Percentiles rank a stretch among this genome's conserved stretches.
These are phyloP conservation scores for Wickerhamiella vanderwaltii DNA, from an alignment of 805 yeast genomes.

Conservation along the genomic window DNA sequence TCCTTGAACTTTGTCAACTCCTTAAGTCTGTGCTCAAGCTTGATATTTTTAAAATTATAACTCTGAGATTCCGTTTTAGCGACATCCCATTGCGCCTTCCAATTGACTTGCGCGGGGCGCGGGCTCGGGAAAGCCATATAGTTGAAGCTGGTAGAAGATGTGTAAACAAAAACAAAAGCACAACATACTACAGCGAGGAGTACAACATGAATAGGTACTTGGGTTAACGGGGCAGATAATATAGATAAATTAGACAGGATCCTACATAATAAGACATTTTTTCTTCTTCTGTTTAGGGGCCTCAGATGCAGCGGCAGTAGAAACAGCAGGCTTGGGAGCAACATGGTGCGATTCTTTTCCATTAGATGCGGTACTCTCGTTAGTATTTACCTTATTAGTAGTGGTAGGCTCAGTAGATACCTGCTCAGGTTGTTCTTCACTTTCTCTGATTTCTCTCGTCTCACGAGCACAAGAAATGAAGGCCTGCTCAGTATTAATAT, in stretches of 20 bases:
- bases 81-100: not conserved
- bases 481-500: slow-evolving; percentile 77
- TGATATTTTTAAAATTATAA: not conserved
- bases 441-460: slow-evolving; percentile 73
- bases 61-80: not conserved
- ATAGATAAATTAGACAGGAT: not conserved
- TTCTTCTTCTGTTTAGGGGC: slow-evolving; percentile 10
- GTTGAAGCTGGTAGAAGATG: too few species aligned
- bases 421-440: too few species aligned
- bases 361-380: not conserved
- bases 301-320: slow-evolving; percentile 1
- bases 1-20: not conserved
- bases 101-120: not conserved
- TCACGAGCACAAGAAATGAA: slow-evolving; percentile 52
- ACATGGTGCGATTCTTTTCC: not conserved
- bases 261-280: slow-evolving; percentile 12
- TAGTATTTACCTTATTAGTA: too few species aligned
- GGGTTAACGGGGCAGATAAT: not conserved
- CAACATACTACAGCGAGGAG: too few species aligned
- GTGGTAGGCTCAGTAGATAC: too few species aligned
- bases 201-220: not conserved
- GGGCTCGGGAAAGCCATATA: too few species aligned
- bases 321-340: not conserved
- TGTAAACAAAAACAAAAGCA: too few species aligned
- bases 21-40: not conserved